Base-by-base conservation (phyloP, 108 stramenopile species). In the Aurantiochytrium sp. region DNA sequence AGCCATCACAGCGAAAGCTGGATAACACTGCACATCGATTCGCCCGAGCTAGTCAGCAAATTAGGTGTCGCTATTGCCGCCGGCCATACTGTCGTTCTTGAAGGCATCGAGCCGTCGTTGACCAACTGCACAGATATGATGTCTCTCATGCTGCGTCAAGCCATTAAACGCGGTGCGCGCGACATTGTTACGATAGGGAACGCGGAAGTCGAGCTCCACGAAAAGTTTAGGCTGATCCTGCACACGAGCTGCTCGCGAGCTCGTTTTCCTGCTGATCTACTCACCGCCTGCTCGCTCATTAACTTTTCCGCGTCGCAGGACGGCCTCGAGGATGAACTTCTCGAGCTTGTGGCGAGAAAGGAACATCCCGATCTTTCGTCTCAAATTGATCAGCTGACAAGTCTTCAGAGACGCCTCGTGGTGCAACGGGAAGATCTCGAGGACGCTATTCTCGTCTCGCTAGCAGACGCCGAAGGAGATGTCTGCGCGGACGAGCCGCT, bases 381-480 rank as follows among this genome's bases (percentile, higher is more conserved):
- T 60, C 91, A 95, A 19, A 91, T 92, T 25, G 95, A 91, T 51
- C 90, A 95, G 21, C 91, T 96, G 14, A 91, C 95, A 18, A 88
- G 90, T 55, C 95, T 96, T 88, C 96, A 96, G 72, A 96, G 95
- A 72, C 93, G 91, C 14, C 96, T 96, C 90, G 95, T 94, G 71
- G 96, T 96, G 89, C 95, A 94, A 87, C 95, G 96, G 88, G 95
- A 96, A 90, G 95, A 96, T 89, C 94, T 96, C 23, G 96, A 96
- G 90, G 96, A 96, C 89, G 91, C 90, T 60, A 96, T 96, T 29
- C 89, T 96, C 44, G 90, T 87, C 76, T 95, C 93, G 76, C 89
- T 96, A 4, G 95, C 95, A n/a, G 93, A 89, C 12, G 95, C 96
- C 4, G 94, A 96, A 87, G 96, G 96, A 43, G 95, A 94, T 47